Evolutionary conservation across 495 filamentous ascomycete species (phyloP), one percentile per base, ranked within the genome.

Genomic region (Talaromyces wortmannii): DNA sequence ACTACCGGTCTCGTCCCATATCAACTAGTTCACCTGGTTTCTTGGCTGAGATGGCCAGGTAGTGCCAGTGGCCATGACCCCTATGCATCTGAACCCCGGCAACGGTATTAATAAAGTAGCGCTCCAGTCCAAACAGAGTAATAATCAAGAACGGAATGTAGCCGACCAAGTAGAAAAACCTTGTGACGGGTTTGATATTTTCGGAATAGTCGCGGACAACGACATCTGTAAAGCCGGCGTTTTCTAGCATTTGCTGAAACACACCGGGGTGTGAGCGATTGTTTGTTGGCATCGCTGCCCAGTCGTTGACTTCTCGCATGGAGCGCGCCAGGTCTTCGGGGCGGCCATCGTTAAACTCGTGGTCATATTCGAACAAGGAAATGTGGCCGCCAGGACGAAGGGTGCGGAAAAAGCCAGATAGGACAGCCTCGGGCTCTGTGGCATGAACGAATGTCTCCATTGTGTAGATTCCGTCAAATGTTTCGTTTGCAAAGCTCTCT

Each of bases 391-490:
- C 80, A 3, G 79, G 79, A 36, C 66, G 61, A 2, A 83, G 64
- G 0, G 80, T 40, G 40, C 75, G 74, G 60, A 69, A 70, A 63
- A 83, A 83, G 23, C 73, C 68, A 3, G 57, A 52, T 15, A 81
- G 55, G 6, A 72, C 78, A 10, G 66, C 69, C 52, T 70, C 59
- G 6, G 74, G 74, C 17, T 83, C 73, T 1, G 71, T 79, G 6
- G 81, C 78, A 57, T 84, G 79, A 5, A 82, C 78, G 43, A 83
- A 75, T 0, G 78, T 83, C 57, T 83, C 80, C 75, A 81, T 80
- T 3, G 78, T 83, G 59, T 83, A 84, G 49, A 77, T 59, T 15
- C 81, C 81, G 55, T 83, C 77, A 52, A 78, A 73, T 0, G 69
- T 73, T 8, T 61, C 59, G 33, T 57, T 49, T 6, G 57, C 54